phyloP scores from a whole-genome alignment of 169 alveolate species.

The Babesia caballi region DNA sequence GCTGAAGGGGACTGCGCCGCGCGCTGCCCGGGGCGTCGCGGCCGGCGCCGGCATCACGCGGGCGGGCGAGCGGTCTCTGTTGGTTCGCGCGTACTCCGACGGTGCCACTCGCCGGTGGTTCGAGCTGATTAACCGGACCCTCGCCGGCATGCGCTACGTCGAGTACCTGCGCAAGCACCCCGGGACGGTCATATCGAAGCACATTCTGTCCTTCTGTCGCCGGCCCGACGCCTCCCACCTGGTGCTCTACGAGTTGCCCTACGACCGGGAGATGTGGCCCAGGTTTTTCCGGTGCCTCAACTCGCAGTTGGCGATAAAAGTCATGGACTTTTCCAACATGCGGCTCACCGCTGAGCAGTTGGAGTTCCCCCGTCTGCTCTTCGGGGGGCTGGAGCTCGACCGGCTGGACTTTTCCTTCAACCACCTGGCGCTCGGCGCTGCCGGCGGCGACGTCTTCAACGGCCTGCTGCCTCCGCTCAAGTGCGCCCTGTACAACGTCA shows the following conservation, averaged over 20 bases:
- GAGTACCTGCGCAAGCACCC: slow-evolving; percentile 24
- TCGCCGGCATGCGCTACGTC: slow-evolving; percentile 40
- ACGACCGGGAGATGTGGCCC: slow-evolving; percentile 33
- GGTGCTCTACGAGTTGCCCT: slow-evolving; percentile 47
- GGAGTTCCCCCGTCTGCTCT: slow-evolving; percentile 21
- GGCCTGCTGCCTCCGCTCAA: slow-evolving; percentile 16
- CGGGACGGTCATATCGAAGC: neutral
- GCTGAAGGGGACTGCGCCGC: slow-evolving; percentile 25
- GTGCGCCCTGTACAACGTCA: slow-evolving; percentile 8
- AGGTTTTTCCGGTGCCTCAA: slow-evolving; percentile 21
- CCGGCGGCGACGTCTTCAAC: slow-evolving; percentile 10
- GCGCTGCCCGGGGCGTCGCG: neutral
- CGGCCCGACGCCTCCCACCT: slow-evolving; percentile 21
- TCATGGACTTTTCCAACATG: slow-evolving; percentile 49
- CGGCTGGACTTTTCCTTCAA: slow-evolving; percentile 50
- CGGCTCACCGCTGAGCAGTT: slow-evolving; percentile 16
- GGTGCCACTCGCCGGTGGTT: slow-evolving; percentile 48
- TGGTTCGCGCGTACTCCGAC: slow-evolving; percentile 39
- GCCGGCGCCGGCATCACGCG: neutral
- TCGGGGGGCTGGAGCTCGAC: slow-evolving; percentile 19
- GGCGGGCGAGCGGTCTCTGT: neutral
- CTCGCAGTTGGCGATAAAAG: slow-evolving; percentile 18
- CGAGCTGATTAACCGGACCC: slow-evolving; percentile 32
- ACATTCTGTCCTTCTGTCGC: slow-evolving; percentile 63
- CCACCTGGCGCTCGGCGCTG: slow-evolving; percentile 5